Evolutionary conservation across 1,139 yeast species (phyloP), one percentile per base, ranked within the genome.

Genomic region (Blastobotrys proliferans): DNA sequence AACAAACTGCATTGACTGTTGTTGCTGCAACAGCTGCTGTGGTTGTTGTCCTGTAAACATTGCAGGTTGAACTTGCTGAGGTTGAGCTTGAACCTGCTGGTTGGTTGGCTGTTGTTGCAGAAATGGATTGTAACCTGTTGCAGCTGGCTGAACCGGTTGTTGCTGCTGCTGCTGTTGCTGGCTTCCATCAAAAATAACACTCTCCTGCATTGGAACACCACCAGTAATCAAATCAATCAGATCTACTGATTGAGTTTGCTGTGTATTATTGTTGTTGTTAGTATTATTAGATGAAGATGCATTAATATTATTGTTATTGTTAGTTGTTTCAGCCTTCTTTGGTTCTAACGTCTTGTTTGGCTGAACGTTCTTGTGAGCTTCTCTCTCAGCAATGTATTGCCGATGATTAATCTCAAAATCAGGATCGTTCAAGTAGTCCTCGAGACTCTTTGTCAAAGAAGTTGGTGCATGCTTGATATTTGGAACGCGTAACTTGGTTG

Each of bases 381-480:
- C 72, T 59, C 72, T 81, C 56, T 84, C 94, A 4, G 77, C 77
- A 51, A 87, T 63, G 57, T 83, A 87, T 57, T 85, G 94, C 49
- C 79, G 70, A 62, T 95, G 77, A 60, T 86, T 87, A 8, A 69
- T 66, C 56, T 86, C 95, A 62, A 85, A 86, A 57, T 82, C 83
- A n/a, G 86, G 86, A 61, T 84, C 95, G 57, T 81, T 76, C 55
- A 92, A 69, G 62, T 92, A 94, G 54, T 90, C 97, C 59, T 87
- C 94, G 45, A 92, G 73, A 11, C 94, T 83, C 32, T 81, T 74
- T 6, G 95, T 84, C 55, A 92, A 73, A 21, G 95, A 94, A 1
- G 97, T 90, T 11, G 97, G 97, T 0, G 97, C 97, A 64, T 92
- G 98, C 62, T 87, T 87, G 49, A 92, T 90, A 11, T 95, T 90